Evolutionary conservation across 1,139 yeast species (phyloP), one percentile per base, ranked within the genome.

Genomic region (Pichia kudriavzevii): DNA sequence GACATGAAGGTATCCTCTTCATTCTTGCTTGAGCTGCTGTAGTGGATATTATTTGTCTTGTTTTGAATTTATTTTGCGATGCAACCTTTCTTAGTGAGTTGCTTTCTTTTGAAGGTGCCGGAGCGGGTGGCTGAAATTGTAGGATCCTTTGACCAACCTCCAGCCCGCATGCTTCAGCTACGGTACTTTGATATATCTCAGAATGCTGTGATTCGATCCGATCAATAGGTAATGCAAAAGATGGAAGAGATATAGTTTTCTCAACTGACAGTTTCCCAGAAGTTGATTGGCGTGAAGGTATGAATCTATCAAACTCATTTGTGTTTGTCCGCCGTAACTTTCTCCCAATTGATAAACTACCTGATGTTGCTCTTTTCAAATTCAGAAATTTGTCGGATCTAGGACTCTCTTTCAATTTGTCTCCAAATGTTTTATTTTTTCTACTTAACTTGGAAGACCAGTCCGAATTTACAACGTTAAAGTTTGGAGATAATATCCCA

Each of bases 121-220:
- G 97, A 9, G 96, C 91, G 27, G 72, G 65, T 14, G 94, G 95
- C 58, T 84, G 84, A 58, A 82, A 91, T 50, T 85, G 88, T 41
- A 91, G 64, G 28, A 91, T 84, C 43, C 96, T 68, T 40, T 85
- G 81, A 46, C 85, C 81, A 55, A 85, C 74, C 38, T 83, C 82
- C 36, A 88, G 67, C 0, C 97, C 97, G 56, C 96, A 87, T 0
- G 96, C 96, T 56, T 83, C 84, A 0, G 97, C 97, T 8, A 88
- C 95, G 32, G 85, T 80, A 48, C 79, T 76, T 56, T 82, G 83
- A 56, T 85, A 85, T 4, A 79, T 76, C 45, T 74, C 68, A 26
- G 77, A 69, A 2, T 83, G 75, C 54, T 79, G 87, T 2, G 81
- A 80, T 49, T 73, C 73, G 28, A 81, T 72, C 56, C 80, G 75